Conservation (phyloP, 345 rosid genomes). For the Physaria fendleri region DNA sequence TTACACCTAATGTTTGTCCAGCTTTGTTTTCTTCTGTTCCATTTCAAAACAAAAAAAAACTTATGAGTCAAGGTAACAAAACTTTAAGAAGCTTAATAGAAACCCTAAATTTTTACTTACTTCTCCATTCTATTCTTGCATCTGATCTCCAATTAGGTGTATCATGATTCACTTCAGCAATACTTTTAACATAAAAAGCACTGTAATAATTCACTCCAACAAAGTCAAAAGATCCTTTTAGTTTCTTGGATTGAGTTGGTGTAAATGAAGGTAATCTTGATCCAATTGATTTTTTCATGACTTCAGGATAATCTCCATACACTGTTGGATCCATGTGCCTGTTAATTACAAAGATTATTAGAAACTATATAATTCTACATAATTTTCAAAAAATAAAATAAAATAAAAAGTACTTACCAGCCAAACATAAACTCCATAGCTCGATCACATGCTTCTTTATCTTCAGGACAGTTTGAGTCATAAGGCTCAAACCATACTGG, state of each 20-base stretch:
- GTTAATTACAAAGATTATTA: background rate
- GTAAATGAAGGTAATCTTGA: conserved; percentile 31
- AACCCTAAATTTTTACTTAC: conserved; percentile 27
- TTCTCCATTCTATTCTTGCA: conserved; percentile 29
- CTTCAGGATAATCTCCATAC: conserved; percentile 33
- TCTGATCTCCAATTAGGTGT: conserved; percentile 36
- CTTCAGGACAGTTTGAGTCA: conserved; percentile 18
- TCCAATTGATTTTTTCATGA: conserved; percentile 24
- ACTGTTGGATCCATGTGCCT: conserved; percentile 35
- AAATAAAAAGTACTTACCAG: conserved; percentile 19
- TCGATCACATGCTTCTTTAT: conserved; percentile 28
- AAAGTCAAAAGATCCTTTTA: conserved; percentile 30
- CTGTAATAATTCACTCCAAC: conserved; percentile 33
- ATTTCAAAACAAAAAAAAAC: background rate
- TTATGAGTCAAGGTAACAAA: conserved; percentile 6
- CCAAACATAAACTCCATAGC: conserved; percentile 35
- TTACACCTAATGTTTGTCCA: conserved; percentile 24
- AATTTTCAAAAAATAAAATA: background rate
- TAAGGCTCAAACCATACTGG: conserved; percentile 35
- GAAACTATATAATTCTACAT: background rate
- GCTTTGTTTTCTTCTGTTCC: conserved; percentile 32
- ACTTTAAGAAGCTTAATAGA: background rate
- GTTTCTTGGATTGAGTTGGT: conserved; percentile 12
- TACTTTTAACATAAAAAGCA: conserved; percentile 24
- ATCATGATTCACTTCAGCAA: conserved; percentile 15